Evolutionary conservation across 2,329 filamentous ascomycete species (phyloP).

Genomic region (Colletotrichum shisoi): DNA sequence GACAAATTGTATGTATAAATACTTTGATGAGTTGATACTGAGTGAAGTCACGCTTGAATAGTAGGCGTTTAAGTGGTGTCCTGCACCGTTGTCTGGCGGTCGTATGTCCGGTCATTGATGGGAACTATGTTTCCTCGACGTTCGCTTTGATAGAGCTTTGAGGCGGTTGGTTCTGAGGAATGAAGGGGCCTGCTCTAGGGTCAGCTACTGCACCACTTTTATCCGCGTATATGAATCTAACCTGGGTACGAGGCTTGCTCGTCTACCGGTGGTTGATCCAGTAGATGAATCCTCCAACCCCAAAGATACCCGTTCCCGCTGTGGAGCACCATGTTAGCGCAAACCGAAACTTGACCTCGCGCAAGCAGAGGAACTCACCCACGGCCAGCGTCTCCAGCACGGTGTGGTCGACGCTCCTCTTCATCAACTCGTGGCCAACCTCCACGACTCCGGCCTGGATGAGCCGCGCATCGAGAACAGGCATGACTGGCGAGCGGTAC

Average conservation of each 20-base stretch:
- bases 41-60: not conserved
- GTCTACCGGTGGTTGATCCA: conserved; percentile 31
- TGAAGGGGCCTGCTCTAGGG: not conserved
- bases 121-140: no score
- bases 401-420: conserved; percentile 34
- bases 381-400: conserved; percentile 36
- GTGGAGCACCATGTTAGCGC: not conserved
- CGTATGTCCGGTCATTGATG: not conserved
- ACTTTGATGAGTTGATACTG: no score
- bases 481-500: conserved; percentile 8
- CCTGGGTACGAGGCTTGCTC: no score
- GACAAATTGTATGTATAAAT: not conserved
- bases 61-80: not conserved
- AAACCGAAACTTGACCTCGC: not conserved
- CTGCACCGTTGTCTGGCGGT: not conserved
- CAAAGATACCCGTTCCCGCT: conserved; percentile 27
- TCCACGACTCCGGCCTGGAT: conserved; percentile 26
- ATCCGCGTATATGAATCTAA: not conserved
- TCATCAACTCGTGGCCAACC: conserved; percentile 31
- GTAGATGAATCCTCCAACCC: conserved; percentile 35
- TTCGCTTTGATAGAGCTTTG: no score
- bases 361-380: not conserved
- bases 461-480: conserved; percentile 30
- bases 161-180: not conserved
- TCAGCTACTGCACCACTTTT: not conserved